Percentiles rank a stretch among this genome's conserved stretches.
These are phyloP conservation scores for Chaetothyriales sp. DNA, from an alignment of 2,329 filamentous ascomycete genomes.

Conservation along the genomic window DNA sequence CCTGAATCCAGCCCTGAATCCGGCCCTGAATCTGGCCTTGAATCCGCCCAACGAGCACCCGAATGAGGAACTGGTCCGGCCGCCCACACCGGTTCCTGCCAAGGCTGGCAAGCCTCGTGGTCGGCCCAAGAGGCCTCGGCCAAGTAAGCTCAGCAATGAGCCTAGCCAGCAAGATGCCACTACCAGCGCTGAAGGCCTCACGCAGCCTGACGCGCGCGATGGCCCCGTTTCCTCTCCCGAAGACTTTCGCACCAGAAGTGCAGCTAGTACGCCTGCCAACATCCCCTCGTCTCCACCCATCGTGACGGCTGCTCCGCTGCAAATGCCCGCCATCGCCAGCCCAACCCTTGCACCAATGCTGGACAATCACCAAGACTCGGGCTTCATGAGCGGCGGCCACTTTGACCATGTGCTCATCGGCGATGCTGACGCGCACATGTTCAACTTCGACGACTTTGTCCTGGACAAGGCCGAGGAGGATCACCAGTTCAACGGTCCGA, in stretches of 20 bases:
- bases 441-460: constrained; percentile 17
- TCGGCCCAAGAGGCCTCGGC: constrained; percentile 12
- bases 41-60: constrained; percentile 17
- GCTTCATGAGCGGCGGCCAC: constrained; percentile 65
- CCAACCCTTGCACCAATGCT: constrained; percentile 51
- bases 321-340: constrained; percentile 48
- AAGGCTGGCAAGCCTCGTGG: constrained; percentile 15
- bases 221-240: constrained; percentile 37
- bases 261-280: constrained; percentile 57
- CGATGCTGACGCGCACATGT: constrained; percentile 10
- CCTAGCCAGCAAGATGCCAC: constrained; percentile 40
- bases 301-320: constrained; percentile 46
- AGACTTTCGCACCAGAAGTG: constrained; percentile 35
- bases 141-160: constrained; percentile 46
- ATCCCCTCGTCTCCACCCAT: constrained; percentile 86
- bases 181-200: constrained; percentile 28
- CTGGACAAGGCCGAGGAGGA: constrained; percentile 11
- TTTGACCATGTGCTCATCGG: constrained; percentile 32
- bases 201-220: constrained; percentile 29
- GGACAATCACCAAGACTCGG: constrained; percentile 51
- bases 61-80: constrained; percentile 32
- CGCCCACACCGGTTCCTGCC: constrained; percentile 32
- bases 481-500: neutral
- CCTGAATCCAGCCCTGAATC: no score
- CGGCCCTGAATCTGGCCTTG: constrained; percentile 29